Conservation (phyloP, 1,139 yeast genomes). For the Protomyces arabidopsidicola region DNA sequence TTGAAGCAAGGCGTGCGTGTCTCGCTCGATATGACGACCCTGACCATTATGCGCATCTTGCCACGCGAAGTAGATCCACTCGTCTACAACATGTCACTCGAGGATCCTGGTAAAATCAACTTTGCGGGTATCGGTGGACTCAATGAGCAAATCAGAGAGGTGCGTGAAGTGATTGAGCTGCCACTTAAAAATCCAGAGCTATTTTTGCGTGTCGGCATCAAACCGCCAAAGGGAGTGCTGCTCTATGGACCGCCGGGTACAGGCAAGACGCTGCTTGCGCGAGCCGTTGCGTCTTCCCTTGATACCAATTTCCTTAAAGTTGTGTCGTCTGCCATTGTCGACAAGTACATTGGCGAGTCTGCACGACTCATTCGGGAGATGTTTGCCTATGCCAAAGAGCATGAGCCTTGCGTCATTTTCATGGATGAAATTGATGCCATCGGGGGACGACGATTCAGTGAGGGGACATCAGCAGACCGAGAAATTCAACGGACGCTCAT, state of each 20-base stretch:
- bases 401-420: conserved; percentile 96
- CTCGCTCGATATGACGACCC: conserved; percentile 93
- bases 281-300: conserved; percentile 97
- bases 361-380: conserved; percentile 96
- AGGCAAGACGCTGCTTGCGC: conserved; percentile 91
- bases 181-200: conserved; percentile 97
- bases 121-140: conserved; percentile 97
- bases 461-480: conserved; percentile 98
- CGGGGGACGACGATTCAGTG: conserved; percentile 97
- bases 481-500: conserved; percentile 97
- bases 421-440: conserved; percentile 99
- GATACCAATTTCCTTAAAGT: conserved; percentile 97
- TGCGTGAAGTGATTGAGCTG: conserved; percentile 94
- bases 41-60: conserved; percentile 93
- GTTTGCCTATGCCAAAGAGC: conserved; percentile 98
- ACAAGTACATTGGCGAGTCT: conserved; percentile 96
- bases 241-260: conserved; percentile 99
- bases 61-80: conserved; percentile 98
- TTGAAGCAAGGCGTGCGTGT: conserved; percentile 94
- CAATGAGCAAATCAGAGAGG: conserved; percentile 89
- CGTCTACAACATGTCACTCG: conserved; percentile 96
- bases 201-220: conserved; percentile 91
- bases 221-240: conserved; percentile 96
- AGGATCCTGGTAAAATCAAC: conserved; percentile 93
- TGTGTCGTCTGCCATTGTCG: conserved; percentile 97